A percentile compares a stretch with the other conserved stretches of the same genome.
phyloP scores from a whole-genome alignment of 257 asterid genomes.

The Rubia yunnanensis region DNA sequence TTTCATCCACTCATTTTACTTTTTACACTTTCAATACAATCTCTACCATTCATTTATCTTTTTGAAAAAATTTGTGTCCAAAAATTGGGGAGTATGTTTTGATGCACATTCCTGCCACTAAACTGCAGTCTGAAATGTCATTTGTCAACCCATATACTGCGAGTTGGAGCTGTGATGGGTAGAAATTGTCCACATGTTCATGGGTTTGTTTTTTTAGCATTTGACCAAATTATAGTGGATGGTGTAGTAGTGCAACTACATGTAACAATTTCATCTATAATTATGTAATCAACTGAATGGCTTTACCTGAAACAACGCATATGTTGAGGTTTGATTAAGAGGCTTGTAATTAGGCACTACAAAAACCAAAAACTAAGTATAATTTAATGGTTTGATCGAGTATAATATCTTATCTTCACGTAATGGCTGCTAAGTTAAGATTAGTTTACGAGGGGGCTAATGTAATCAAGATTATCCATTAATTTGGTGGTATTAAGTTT shows the following conservation, averaged over 20 bases:
- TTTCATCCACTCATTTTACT: no score
- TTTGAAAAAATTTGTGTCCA: no score
- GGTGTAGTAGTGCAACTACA: slow-evolving; percentile 8
- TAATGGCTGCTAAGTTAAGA: background rate
- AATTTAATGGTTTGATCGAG: slow-evolving; percentile 5
- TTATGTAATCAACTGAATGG: background rate
- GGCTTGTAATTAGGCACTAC: slow-evolving; percentile 10
- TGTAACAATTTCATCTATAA: background rate
- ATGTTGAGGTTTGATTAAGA: slow-evolving; percentile 12
- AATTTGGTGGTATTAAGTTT: background rate
- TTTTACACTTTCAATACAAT: no score
- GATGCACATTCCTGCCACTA: background rate
- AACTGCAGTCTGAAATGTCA: background rate
- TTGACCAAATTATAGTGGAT: slow-evolving; percentile 13
- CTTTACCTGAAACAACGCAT: background rate
- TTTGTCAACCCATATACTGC: background rate
- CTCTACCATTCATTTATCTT: no score
- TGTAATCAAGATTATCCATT: background rate
- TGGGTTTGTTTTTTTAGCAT: slow-evolving; percentile 1
- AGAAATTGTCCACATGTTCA: slow-evolving; percentile 3
- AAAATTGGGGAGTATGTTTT: no score
- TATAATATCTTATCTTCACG: slow-evolving; percentile 12
- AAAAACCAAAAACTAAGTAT: slow-evolving; percentile 3
- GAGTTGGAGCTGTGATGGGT: background rate
- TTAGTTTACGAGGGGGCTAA: background rate